Base-by-base conservation (phyloP, 371 early-diverging fungal species). In the Mucor plumbeus region DNA sequence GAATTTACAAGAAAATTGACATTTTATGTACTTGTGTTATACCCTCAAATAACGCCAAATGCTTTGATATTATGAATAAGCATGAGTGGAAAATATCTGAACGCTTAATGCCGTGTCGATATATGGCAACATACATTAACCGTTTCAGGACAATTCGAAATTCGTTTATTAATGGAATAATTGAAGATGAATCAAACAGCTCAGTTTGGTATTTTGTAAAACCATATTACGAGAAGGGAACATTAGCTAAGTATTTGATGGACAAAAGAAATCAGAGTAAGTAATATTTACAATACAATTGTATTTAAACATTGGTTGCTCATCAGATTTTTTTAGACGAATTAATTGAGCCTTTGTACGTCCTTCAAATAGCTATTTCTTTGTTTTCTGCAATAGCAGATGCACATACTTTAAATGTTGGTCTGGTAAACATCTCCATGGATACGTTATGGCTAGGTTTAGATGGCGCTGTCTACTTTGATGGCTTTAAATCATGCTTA, bases 361-460 rank as follows among this genome's bases (percentile, higher is more conserved):
- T 68, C 5, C 36, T 65, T n/a, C 69, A 72, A 43, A 68, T 68
- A 33, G 68, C 43, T 5, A 59, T 72, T 19, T 50, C 48, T 1
- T 5, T 72, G 9, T 72, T 68, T n/a, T 65, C 68, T 0, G 68
- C 64, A n/a, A 13, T 72, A 13, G 11, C 17, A 2, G 72, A 72
- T 59, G 72, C 72, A 21, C 68, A 72, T 33, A 0, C 41, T 6
- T 9, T 43, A 5, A 31, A 41, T 21, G 62, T 65, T 14, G 68
- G 62, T 8, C 34, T 72, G 0, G 59, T 65, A 7, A 17, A 55
- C 19, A 43, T 72, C 3, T 33, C 41, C 3, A 2, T 14, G 9
- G 54, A 68, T 0, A 53, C n/a, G 11, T 3, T 72, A 0, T 53
- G 41, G 21, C 58, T 72, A 1, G 44, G 53, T 8, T n/a, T 36